Evolutionary conservation across 2,329 filamentous ascomycete genomes (phyloP).

Genomic region (Aspergillus uvarum): DNA sequence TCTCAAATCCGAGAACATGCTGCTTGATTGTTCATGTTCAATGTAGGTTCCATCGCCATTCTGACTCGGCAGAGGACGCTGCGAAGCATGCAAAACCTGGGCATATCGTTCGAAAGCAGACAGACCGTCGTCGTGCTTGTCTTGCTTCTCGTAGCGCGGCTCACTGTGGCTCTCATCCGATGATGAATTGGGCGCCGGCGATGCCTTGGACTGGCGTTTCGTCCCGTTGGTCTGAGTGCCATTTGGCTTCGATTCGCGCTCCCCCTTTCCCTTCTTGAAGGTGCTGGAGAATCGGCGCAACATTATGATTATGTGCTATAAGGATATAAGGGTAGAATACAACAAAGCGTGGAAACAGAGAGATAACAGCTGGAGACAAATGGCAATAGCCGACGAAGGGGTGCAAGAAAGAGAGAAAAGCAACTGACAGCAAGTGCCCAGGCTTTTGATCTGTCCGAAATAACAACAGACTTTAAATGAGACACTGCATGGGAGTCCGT

Average conservation of each 20-base stretch:
- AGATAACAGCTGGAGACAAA: constrained; percentile 4
- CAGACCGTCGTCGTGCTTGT: constrained; percentile 43
- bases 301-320: constrained; percentile 31
- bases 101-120: constrained; percentile 46
- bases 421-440: constrained; percentile 13
- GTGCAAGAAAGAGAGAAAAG: constrained; percentile 4
- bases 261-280: constrained; percentile 41
- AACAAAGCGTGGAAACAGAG: constrained; percentile 2
- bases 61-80: constrained; percentile 63
- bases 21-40: constrained; percentile 51
- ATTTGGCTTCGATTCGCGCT: constrained; percentile 35
- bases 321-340: neutral
- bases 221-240: constrained; percentile 27
- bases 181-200: constrained; percentile 25
- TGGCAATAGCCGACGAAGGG: neutral
- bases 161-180: constrained; percentile 28
- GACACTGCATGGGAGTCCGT: constrained; percentile 3
- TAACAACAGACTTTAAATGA: constrained; percentile 11
- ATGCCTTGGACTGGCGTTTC: constrained; percentile 36
- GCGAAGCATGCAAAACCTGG: constrained; percentile 54
- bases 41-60: constrained; percentile 63
- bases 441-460: constrained; percentile 4
- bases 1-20: constrained; percentile 58
- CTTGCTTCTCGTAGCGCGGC: constrained; percentile 8
- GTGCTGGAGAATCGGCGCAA: constrained; percentile 42